These are phyloP conservation scores for Ochetophila trinervis DNA, from an alignment of 306 rosid species.

Conservation along the genomic window DNA sequence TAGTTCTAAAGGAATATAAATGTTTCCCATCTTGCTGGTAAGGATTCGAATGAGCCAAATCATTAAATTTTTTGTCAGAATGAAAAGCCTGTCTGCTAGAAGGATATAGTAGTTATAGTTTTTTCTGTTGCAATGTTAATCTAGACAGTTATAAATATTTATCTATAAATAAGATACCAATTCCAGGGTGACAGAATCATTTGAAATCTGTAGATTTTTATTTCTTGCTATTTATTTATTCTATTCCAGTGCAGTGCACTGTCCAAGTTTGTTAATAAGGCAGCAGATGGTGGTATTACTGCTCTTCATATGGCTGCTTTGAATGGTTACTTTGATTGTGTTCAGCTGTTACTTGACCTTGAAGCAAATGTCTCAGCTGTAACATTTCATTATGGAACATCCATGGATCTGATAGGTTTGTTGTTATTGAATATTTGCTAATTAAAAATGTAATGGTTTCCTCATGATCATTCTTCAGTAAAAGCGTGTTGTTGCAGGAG, in stretches of 20 bases:
- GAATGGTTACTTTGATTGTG: constrained; percentile 84
- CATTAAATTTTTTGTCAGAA: not conserved
- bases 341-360: constrained; percentile 85
- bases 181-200: constrained; percentile 1
- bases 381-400: constrained; percentile 85
- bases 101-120: too few relatives aligned
- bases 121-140: not conserved
- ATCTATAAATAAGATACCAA: not conserved
- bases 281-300: constrained; percentile 94
- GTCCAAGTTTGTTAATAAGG: constrained; percentile 85
- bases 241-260: constrained; percentile 83
- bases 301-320: constrained; percentile 96
- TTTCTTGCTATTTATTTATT: constrained; percentile 61
- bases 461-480: constrained; percentile 13
- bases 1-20: not conserved
- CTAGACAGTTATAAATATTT: not conserved
- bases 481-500: constrained; percentile 47
- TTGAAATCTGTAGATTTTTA: constrained; percentile 23
- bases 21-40: not conserved
- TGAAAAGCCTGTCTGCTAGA: not conserved
- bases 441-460: constrained; percentile 14
- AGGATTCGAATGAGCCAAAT: not conserved
- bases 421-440: constrained; percentile 8
- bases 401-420: constrained; percentile 92
- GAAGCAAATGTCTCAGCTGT: constrained; percentile 61